These are phyloP conservation scores for Ceratocystis cacaofunesta DNA, from an alignment of 2,329 filamentous ascomycete species.

Conservation along the genomic window DNA sequence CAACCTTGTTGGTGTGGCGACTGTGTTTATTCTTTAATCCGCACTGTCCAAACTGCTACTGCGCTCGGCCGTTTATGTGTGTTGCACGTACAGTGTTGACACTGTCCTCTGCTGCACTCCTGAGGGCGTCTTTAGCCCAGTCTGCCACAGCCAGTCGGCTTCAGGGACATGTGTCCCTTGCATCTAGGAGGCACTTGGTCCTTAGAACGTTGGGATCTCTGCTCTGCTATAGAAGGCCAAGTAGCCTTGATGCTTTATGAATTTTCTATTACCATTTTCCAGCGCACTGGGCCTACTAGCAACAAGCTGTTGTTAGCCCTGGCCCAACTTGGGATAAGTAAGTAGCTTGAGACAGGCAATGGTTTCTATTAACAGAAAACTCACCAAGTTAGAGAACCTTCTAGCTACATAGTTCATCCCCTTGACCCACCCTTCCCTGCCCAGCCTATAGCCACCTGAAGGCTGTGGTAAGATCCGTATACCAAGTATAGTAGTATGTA, in stretches of 20 bases:
- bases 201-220: constrained; percentile 7
- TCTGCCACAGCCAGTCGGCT: background rate
- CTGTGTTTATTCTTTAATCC: background rate
- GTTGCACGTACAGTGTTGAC: background rate
- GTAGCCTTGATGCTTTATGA: background rate
- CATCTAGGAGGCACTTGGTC: background rate
- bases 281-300: too few relatives aligned
- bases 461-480: background rate
- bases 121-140: background rate
- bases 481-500: background rate
- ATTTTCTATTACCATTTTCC: too few relatives aligned
- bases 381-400: background rate
- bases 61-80: background rate
- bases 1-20: background rate
- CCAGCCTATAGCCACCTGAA: background rate
- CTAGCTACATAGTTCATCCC: background rate
- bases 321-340: too few relatives aligned
- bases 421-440: background rate
- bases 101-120: background rate
- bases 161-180: constrained; percentile 3
- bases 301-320: too few relatives aligned
- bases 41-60: background rate
- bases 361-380: background rate
- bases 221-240: constrained; percentile 1
- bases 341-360: too few relatives aligned